Conservation (phyloP, 257 asterid genomes). For the Verbascum thapsus region DNA sequence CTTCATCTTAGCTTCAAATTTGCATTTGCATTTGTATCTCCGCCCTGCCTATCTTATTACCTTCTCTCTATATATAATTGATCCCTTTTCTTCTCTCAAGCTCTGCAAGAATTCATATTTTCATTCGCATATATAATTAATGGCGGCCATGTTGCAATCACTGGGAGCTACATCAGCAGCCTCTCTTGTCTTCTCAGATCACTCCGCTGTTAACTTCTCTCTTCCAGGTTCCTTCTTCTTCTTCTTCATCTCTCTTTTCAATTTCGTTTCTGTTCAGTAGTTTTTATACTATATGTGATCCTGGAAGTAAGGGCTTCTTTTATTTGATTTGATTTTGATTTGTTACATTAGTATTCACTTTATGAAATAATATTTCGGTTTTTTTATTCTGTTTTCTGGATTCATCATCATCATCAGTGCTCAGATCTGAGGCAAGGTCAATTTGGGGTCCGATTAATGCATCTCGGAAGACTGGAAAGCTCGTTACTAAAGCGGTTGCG, state of each 20-base stretch:
- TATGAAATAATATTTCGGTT: not conserved
- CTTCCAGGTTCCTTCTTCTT: conserved; percentile 40
- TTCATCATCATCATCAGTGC: conserved; percentile 41
- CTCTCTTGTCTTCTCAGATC: conserved; percentile 46
- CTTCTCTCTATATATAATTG: conserved; percentile 12
- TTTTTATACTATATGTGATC: not conserved
- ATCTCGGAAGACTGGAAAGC: conserved; percentile 43
- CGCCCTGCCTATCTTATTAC: conserved; percentile 29
- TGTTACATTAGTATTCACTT: not conserved
- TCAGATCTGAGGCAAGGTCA: conserved; percentile 53
- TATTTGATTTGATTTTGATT: not conserved
- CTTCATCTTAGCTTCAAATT: conserved; percentile 19
- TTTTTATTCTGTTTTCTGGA: conserved; percentile 14
- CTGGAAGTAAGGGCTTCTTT: not conserved
- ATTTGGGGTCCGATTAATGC: conserved; percentile 30
- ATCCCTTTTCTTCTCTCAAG: not conserved
- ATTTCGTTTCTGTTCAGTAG: not conserved
- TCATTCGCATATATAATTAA: too few species aligned
- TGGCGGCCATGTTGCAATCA: conserved; percentile 60
- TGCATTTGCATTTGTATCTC: conserved; percentile 36
- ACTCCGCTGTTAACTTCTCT: conserved; percentile 41
- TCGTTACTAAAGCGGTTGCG: conserved; percentile 48
- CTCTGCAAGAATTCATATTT: not conserved
- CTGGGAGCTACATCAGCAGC: conserved; percentile 51
- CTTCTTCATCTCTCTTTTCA: not conserved